Evolutionary conservation across 2,329 filamentous ascomycete genomes (phyloP), one percentile per base, ranked within the genome.

Genomic region (Phaeosphaeria sp.): DNA sequence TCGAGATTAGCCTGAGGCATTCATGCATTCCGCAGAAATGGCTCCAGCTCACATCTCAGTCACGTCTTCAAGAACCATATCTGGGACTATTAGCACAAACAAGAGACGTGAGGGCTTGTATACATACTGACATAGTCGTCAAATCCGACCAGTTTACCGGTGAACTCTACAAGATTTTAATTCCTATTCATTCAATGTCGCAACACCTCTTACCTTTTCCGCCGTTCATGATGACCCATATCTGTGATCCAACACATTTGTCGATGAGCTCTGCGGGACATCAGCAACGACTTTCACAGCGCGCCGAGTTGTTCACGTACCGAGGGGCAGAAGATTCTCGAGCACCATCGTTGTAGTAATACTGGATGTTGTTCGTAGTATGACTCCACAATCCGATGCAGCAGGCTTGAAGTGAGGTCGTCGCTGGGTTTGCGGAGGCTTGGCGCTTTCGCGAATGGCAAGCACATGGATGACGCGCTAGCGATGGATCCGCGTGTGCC

Each of bases 211-310:
- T 80, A 96, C 95, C 95, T 84, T 97, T 98, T 77, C 98, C 95
- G 66, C 93, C 92, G 81, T 99, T 99, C 95, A 99, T 99, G 72
- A 99, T 88, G 63, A 99, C 93, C 93, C 94, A 97, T 78, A 99
- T 98, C 72, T 90, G 91, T 53, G 93, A 98, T 61, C 95, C 95
- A 66, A 99, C 93, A 77, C 95, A 99, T 81, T 97, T 97, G 83
- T 99, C 95, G 79, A 99, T 98, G 76, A 99, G 88, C 81, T 99
- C 95, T 97, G 74, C 40, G 11, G 47, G 24, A n/a, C 39, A 53
- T 76, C 53, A 75, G 69, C 39, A 15, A 42, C 30, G 49, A 42
- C 21, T 8, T 15, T n/a, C 47, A 8, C 40, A 15, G 25, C 27
- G 24, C 17, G 13, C 27, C 46, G 24, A 9, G 44, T 11, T 20